Conservation (phyloP, 2,329 filamentous ascomycete species). For the Aspergillus vadensis region DNA sequence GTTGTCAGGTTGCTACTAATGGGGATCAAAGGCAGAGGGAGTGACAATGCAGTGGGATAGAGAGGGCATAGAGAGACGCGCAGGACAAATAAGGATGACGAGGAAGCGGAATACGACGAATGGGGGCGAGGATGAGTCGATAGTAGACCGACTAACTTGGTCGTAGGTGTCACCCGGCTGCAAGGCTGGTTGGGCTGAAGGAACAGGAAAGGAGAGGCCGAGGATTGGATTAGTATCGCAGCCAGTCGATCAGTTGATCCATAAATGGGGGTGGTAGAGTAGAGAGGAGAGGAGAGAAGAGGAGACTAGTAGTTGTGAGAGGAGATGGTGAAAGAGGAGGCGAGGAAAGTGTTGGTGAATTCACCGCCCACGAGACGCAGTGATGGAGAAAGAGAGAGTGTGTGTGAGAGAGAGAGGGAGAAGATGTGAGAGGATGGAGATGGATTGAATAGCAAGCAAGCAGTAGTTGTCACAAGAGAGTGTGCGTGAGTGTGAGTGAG, state of each 20-base stretch:
- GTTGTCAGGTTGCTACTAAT: slow-evolving; percentile 3
- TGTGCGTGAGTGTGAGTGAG: background rate
- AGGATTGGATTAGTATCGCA: slow-evolving; percentile 6
- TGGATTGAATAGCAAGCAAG: too few relatives aligned
- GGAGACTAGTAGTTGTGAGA: background rate
- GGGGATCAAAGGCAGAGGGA: slow-evolving; percentile 8
- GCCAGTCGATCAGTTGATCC: slow-evolving; percentile 6
- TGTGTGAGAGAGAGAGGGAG: background rate
- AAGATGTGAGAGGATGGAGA: too few relatives aligned
- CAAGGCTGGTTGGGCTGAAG: slow-evolving; percentile 9
- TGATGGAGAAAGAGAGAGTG: background rate
- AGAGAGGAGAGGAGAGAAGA: background rate
- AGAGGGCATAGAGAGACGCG: background rate
- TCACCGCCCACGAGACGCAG: slow-evolving; percentile 3
- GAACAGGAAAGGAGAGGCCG: slow-evolving; percentile 6
- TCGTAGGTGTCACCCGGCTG: slow-evolving; percentile 1
- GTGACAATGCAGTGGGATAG: slow-evolving; percentile 7
- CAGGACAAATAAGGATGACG: slow-evolving; percentile 1
- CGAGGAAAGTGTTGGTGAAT: background rate
- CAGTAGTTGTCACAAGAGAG: background rate
- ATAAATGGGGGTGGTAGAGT: slow-evolving; percentile 8
- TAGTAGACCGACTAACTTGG: slow-evolving; percentile 2
- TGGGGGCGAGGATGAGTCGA: background rate
- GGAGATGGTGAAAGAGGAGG: background rate
- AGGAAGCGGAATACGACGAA: background rate